Base-by-base conservation (phyloP, 1,139 yeast species). In the Lodderomyces elongisporus region DNA sequence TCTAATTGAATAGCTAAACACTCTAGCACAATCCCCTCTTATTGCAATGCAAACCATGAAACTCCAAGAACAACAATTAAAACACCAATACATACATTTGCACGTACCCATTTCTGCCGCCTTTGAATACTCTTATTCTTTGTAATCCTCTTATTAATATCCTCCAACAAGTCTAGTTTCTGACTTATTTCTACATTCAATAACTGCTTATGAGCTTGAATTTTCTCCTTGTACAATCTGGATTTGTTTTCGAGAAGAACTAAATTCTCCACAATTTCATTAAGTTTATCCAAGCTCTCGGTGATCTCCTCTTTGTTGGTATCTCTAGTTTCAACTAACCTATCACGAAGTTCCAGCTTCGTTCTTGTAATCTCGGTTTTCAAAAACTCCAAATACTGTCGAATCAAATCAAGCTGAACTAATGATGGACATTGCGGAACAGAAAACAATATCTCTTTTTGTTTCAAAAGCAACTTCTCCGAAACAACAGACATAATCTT, bases 131-230 rank as follows among this genome's bases (percentile, higher is more conserved):
- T 20, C 10, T 31, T 24, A 31, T 27, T 23, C 16, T 31, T 16
- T 14, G 28, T 12, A 13, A 31, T 25, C 32, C 22, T 22, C 14
- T 13, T 31, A 22, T 31, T 31, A 21, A 31, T 31, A 9, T 20
- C 28, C 18, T 66, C 72, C 42, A 68, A 50, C 4, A 58, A 35
- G 26, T 55, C 60, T 31, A 67, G 45, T 36, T 58, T 59, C 14
- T 48, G 51, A n/a, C 48, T 45, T 36, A 66, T 48, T n/a, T 56
- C 59, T 17, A 42, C 38, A 18, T 55, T 43, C 45, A 66, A 50
- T 7, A 47, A 38, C 4, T 42, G 32, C 41, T 64, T 65, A 38
- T 56, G 56, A 21, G 43, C 38, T n/a, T 49, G 48, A 20, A 65
- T 55, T 13, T 48, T 43, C 4, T 39, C 35, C 40, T 54, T 56